Evolutionary conservation across 768 basidiomycete species (phyloP).

Genomic region (Hebeloma cylindrosporum): DNA sequence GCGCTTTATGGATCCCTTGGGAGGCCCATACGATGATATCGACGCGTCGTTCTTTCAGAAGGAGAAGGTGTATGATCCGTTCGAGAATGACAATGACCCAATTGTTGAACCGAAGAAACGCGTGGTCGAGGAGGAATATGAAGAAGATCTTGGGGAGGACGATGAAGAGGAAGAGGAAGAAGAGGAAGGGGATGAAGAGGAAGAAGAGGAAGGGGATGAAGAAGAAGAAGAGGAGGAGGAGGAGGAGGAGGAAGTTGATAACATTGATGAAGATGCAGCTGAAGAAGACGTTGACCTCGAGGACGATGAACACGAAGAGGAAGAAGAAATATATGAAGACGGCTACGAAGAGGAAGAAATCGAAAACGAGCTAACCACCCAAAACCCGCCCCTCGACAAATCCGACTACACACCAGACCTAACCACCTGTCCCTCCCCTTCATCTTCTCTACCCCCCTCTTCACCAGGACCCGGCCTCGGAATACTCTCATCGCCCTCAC

Average conservation of each 20-base stretch:
- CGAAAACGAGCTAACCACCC: too few relatives aligned
- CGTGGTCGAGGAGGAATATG: constrained; percentile 9
- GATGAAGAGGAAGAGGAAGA: constrained; percentile 12
- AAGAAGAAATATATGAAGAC: constrained; percentile 7
- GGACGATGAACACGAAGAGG: constrained; percentile 25
- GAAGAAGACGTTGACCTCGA: constrained; percentile 10
- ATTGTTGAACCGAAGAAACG: constrained; percentile 23
- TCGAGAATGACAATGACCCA: constrained; percentile 23
- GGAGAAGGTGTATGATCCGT: constrained; percentile 17
- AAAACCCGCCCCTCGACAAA: constrained; percentile 7
- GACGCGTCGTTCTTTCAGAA: constrained; percentile 21
- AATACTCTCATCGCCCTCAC: not conserved
- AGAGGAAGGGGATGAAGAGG: constrained; percentile 6
- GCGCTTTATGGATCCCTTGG: constrained; percentile 23
- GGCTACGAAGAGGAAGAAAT: too few relatives aligned
- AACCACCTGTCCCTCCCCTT: constrained; percentile 15
- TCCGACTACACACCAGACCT: constrained; percentile 27
- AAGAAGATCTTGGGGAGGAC: constrained; percentile 8
- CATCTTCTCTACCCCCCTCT: constrained; percentile 13
- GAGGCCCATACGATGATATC: constrained; percentile 15
- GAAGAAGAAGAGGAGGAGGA: constrained; percentile 11
- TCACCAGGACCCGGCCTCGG: constrained; percentile 4
- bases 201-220: constrained; percentile 10
- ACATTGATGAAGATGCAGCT: constrained; percentile 10
- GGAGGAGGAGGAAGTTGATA: constrained; percentile 6